Conservation (phyloP, 192 early-diverging fungal genomes). For the Coemansia sp. region DNA sequence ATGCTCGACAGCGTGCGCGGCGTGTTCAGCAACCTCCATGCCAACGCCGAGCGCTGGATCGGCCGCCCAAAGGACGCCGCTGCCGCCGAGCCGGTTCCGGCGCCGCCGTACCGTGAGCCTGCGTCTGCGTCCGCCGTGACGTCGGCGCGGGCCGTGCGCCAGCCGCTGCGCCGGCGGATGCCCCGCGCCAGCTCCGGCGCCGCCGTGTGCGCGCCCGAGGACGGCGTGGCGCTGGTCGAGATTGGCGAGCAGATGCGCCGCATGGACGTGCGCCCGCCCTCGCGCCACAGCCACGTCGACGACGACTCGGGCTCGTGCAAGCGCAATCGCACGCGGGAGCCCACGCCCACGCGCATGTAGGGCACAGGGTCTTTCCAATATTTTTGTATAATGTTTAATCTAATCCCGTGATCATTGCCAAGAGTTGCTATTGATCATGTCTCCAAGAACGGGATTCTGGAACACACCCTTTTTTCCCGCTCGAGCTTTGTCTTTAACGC, state of each 20-base stretch:
- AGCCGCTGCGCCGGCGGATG: slow-evolving; percentile 3
- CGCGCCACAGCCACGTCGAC: neutral
- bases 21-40: slow-evolving; percentile 31
- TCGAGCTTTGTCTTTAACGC: too few relatives aligned
- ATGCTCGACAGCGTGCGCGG: slow-evolving; percentile 39
- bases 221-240: slow-evolving; percentile 15
- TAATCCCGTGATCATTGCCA: too few relatives aligned
- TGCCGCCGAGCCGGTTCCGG: neutral
- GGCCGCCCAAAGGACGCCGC: neutral
- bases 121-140: neutral
- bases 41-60: slow-evolving; percentile 45
- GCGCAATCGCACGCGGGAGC: slow-evolving; percentile 39
- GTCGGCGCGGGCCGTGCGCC: neutral
- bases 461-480: too few relatives aligned
- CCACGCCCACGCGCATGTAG: slow-evolving; percentile 29
- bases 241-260: slow-evolving; percentile 46
- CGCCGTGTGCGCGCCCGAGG: neutral
- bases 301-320: slow-evolving; percentile 24
- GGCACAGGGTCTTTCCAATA: too few relatives aligned
- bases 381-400: neutral
- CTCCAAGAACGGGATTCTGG: too few relatives aligned
- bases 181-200: neutral
- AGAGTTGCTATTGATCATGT: too few relatives aligned
- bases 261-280: slow-evolving; percentile 17
- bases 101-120: slow-evolving; percentile 2